Evolutionary conservation across 495 filamentous ascomycete genomes (phyloP), one percentile per base, ranked within the genome.

Genomic region (Talaromyces adpressus): DNA sequence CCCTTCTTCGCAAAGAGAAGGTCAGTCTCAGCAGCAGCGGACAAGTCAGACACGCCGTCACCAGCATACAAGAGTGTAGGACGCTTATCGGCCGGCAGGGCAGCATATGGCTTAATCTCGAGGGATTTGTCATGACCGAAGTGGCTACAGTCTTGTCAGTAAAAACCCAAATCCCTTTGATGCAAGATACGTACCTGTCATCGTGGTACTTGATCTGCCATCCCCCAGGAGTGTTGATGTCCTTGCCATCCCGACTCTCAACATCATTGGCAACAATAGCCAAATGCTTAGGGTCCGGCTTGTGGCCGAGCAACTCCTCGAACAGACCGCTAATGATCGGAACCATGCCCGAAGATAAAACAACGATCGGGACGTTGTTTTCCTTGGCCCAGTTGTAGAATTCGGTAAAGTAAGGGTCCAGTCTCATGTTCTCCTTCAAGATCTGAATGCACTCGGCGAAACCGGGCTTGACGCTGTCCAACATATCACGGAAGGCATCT

Each of bases 101-200:
- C 73, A n/a, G 88, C 84, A 71, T 97, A 97, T 1, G 88, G 89
- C 66, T 89, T 86, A 68, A 98, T 92, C 66, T 90, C 89, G 39
- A 91, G 74, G 30, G 87, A 90, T 82, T 98, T 97, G 81, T 98
- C 93, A 68, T 98, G 93, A 9, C 93, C 93, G 67, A 93, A 94
- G 57, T 85, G 82, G 68, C 90, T 93, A 57, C 41, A 16, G 18
- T 23, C 9, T 27, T 7, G 18, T 60, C 61, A 36, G 45, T 64
- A 39, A 63, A 39, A 53, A 49, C 64, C 78, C 52, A 65, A 36
- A 52, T 8, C 11, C 12, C 18, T 45, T 34, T 18, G 18, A 29
- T 23, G 25, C n/a, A 4, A 29, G 29, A 29, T 63, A 27, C 18
- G 60, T 69, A 91, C 89, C 88, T 92, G 36, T 91, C 89, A 73